A percentile compares a stretch with the other conserved stretches of the same genome.
Conservation (phyloP, 1,284 basidiomycete genomes). For the Paramarasmius palmivorus region DNA sequence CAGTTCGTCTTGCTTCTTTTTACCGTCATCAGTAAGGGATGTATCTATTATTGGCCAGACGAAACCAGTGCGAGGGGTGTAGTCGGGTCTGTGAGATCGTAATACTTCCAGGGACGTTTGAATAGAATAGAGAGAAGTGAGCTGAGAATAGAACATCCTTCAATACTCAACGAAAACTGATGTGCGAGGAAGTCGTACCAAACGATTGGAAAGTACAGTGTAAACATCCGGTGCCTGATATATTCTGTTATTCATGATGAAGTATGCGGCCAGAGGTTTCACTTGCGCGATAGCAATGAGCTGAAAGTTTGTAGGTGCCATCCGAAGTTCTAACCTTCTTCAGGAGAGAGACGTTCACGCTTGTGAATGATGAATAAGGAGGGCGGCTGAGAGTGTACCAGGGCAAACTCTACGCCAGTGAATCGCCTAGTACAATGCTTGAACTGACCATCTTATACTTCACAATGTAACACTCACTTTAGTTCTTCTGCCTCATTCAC, state of each 20-base stretch:
- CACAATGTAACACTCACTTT: constrained; percentile 47
- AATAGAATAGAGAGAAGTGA: constrained; percentile 70
- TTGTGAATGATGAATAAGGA: constrained; percentile 86
- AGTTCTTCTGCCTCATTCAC: constrained; percentile 79
- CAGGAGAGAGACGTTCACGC: constrained; percentile 75
- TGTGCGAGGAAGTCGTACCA: constrained; percentile 47
- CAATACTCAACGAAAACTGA: constrained; percentile 1
- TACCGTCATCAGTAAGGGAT: constrained; percentile 39
- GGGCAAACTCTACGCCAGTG: constrained; percentile 79
- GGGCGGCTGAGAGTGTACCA: constrained; percentile 77
- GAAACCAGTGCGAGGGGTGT: constrained; percentile 78
- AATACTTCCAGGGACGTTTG: constrained; percentile 73
- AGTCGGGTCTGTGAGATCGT: constrained; percentile 70
- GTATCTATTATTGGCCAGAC: constrained; percentile 75
- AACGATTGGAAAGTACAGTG: constrained; percentile 76
- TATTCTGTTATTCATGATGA: constrained; percentile 83
- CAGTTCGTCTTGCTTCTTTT: constrained; percentile 45
- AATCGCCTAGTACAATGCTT: constrained; percentile 57
- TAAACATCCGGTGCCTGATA: constrained; percentile 86
- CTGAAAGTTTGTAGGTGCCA: neutral
- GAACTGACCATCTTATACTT: neutral
- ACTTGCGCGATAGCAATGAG: constrained; percentile 39
- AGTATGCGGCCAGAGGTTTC: constrained; percentile 76
- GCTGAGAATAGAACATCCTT: constrained; percentile 35
- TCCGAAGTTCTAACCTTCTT: constrained; percentile 60